Evolutionary conservation across 495 filamentous ascomycete genomes (phyloP).

Genomic region (Choiromyces venosus): DNA sequence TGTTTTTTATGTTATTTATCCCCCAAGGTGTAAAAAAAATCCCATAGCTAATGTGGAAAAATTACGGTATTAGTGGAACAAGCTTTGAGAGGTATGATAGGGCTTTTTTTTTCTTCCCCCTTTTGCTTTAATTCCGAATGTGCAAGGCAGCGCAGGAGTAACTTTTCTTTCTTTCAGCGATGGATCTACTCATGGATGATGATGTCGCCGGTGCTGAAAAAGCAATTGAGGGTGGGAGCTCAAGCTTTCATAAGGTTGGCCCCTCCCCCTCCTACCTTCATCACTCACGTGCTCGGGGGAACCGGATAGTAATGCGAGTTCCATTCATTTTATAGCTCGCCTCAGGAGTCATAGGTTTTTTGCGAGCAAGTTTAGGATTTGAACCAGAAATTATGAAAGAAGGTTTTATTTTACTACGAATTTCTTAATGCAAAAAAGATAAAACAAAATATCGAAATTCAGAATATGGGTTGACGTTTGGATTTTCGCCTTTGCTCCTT

Average conservation of each 20-base stretch:
- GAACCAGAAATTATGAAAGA: slow-evolving; percentile 92
- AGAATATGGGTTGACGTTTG: slow-evolving; percentile 1
- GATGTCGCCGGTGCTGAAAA: slow-evolving; percentile 82
- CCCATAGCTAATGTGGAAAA: slow-evolving; percentile 15
- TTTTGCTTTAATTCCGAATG: neutral
- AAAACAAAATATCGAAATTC: slow-evolving; percentile 10
- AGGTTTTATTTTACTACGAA: slow-evolving; percentile 46
- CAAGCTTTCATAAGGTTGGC: slow-evolving; percentile 78
- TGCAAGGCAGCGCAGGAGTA: slow-evolving; percentile 1
- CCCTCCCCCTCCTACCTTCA: slow-evolving; percentile 23
- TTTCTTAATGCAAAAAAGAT: slow-evolving; percentile 8
- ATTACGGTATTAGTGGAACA: slow-evolving; percentile 52
- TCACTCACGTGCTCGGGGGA: slow-evolving; percentile 10
- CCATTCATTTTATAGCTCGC: slow-evolving; percentile 55
- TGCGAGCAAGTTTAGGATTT: slow-evolving; percentile 81
- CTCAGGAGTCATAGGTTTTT: slow-evolving; percentile 72
- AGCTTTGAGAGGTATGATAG: slow-evolving; percentile 53
- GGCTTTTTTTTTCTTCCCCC: slow-evolving; percentile 28
- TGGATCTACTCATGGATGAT: slow-evolving; percentile 76
- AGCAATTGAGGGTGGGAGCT: slow-evolving; percentile 62
- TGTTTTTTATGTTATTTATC: too few relatives aligned
- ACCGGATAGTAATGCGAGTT: slow-evolving; percentile 25
- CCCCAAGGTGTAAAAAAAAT: slow-evolving; percentile 20
- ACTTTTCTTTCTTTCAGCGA: slow-evolving; percentile 41
- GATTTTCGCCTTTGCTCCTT: slow-evolving; percentile 5